Evolutionary conservation across 1,139 yeast genomes (phyloP).

Genomic region (Blastobotrys raffinosifermentans): DNA sequence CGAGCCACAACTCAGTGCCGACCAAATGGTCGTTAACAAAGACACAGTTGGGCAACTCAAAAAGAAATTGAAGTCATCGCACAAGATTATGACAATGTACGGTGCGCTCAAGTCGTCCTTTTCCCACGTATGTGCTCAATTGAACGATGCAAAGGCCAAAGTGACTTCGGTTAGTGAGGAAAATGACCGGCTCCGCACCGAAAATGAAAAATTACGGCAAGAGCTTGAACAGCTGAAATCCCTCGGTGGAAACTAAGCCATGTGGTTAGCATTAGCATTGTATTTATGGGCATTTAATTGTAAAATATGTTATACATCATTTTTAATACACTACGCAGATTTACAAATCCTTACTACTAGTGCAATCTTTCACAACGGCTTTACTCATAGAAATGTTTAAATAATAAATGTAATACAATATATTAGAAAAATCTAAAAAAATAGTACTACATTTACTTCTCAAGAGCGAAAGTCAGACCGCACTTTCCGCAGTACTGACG

Average conservation of each 20-base stretch:
- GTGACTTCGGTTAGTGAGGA: background rate
- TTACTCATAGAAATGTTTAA: too few relatives aligned
- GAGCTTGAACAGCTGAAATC: too few relatives aligned
- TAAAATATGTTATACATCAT: too few relatives aligned
- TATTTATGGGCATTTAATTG: too few relatives aligned
- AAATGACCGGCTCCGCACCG: background rate
- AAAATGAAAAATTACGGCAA: too few relatives aligned
- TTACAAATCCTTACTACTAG: too few relatives aligned
- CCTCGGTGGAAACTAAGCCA: too few relatives aligned
- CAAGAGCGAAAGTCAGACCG: conserved; percentile 72
- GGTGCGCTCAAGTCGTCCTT: conserved; percentile 15
- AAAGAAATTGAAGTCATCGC: conserved; percentile 14
- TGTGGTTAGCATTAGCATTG: too few relatives aligned
- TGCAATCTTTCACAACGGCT: too few relatives aligned
- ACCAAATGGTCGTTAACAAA: conserved; percentile 7
- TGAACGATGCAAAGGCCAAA: conserved; percentile 12
- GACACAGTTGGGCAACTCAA: conserved; percentile 14
- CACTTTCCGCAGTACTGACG: conserved; percentile 99
- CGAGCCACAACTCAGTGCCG: conserved; percentile 10
- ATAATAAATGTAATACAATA: too few relatives aligned
- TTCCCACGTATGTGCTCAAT: conserved; percentile 14
- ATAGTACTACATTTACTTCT: conserved; percentile 10
- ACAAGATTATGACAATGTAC: conserved; percentile 16
- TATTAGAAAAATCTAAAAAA: too few relatives aligned
- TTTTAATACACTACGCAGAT: too few relatives aligned